Evolutionary conservation across 345 rosid species (phyloP), one percentile per base, ranked within the genome.

Genomic region (Gossypium thurberi): DNA sequence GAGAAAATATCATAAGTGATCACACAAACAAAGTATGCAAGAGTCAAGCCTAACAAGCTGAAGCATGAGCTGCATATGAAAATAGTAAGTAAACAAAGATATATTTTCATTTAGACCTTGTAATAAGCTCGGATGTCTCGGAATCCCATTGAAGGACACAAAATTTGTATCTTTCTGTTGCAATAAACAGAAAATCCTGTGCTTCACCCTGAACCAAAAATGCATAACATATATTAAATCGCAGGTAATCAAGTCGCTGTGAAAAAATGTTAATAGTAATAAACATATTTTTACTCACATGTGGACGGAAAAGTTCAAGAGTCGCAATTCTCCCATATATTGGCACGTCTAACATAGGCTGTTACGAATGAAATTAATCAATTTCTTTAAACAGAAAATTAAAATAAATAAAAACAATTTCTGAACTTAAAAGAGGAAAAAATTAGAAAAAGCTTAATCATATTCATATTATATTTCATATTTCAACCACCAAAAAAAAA

Each of bases 91-190:
- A 3, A 2, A 44, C 12, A 37, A 6, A 43, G 6, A 52, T 23
- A 10, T 73, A 66, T 44, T 14, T 0, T 69, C 13, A 7, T 11
- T 66, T 56, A 59, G 64, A 92, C 98, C 97, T 90, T 59, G 98
- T 92, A 73, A 95, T 79, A 73, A 95, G 97, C 81, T 92, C 96
- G 40, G 97, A 89, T 11, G 88, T 67, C 68, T 90, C 90, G 3
- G 89, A 75, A 81, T 92, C 94, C 98, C 98, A 95, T 73, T 95
- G 97, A 74, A 95, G 94, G 65, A 95, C 96, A 75, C 98, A 92
- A 46, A 92, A 89, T 66, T 89, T 92, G 76, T 91, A 92, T 85
- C 92, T 85, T 76, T 95, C 99, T 0, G 92, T 92, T 6, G 96
- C 92, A 82, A 95, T 85, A 69, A 92, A 91, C n/a, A 95, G 82